Percentiles rank a stretch among this genome's conserved stretches.
Evolutionary conservation across 2,329 filamentous ascomycete genomes (phyloP).

Genomic region (Calonectria honghensis): DNA sequence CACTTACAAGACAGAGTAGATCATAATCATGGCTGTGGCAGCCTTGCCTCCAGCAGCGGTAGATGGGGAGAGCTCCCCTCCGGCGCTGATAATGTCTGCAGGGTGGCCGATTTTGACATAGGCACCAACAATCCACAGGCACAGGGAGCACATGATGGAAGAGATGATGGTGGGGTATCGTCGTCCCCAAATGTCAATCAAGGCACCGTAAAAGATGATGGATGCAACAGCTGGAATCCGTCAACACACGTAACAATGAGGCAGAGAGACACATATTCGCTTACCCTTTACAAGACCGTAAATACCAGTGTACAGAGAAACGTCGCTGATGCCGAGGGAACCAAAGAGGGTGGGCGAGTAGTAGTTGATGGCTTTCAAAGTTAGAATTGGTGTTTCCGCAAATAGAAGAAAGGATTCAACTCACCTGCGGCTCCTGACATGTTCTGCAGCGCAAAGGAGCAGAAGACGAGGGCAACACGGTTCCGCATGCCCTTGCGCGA

Average conservation of each 20-base stretch:
- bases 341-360: slow-evolving; percentile 64
- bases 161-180: slow-evolving; percentile 67
- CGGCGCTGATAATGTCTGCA: slow-evolving; percentile 64
- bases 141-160: slow-evolving; percentile 67
- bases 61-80: slow-evolving; percentile 63
- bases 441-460: slow-evolving; percentile 63
- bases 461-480: slow-evolving; percentile 61
- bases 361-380: slow-evolving; percentile 63
- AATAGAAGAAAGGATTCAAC: not conserved
- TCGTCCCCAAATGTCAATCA: slow-evolving; percentile 64
- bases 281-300: slow-evolving; percentile 67
- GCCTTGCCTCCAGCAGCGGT: slow-evolving; percentile 69
- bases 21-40: slow-evolving; percentile 73
- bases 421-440: slow-evolving; percentile 63
- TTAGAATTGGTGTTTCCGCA: slow-evolving; percentile 27
- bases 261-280: accelerated
- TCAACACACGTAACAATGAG: slow-evolving; percentile 24
- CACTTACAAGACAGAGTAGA: slow-evolving; percentile 72
- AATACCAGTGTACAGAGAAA: slow-evolving; percentile 69
- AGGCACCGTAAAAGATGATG: slow-evolving; percentile 63
- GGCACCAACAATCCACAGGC: slow-evolving; percentile 71
- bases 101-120: slow-evolving; percentile 73
- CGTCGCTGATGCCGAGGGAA: slow-evolving; percentile 67
- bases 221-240: slow-evolving; percentile 58
- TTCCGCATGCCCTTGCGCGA: slow-evolving; percentile 64